phyloP scores from a whole-genome alignment of 2,329 filamentous ascomycete genomes.

The Ophiosphaerella herpotricha region DNA sequence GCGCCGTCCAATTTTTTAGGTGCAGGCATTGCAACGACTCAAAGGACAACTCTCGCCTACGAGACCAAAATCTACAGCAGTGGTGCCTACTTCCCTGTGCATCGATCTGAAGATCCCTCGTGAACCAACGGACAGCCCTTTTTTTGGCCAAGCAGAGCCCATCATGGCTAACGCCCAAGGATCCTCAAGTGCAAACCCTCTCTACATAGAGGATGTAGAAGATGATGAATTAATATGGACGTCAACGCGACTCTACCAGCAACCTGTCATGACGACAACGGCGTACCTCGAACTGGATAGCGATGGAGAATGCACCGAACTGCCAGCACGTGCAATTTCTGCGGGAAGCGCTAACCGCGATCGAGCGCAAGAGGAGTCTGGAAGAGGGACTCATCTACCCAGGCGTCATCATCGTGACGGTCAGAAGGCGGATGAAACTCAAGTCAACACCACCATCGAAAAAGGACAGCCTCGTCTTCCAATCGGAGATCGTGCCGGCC shows the following conservation, averaged over 20 bases:
- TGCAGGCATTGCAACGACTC: too few species aligned
- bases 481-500: slow-evolving; percentile 12
- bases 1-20: too few species aligned
- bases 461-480: background rate
- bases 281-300: background rate
- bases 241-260: background rate
- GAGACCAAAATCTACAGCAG: too few species aligned
- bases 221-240: background rate
- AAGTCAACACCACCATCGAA: background rate
- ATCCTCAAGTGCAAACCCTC: background rate
- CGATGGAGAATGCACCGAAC: background rate
- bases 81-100: too few species aligned
- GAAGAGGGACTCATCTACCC: too few species aligned
- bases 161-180: background rate
- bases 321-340: background rate
- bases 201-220: background rate
- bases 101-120: too few species aligned
- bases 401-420: too few species aligned
- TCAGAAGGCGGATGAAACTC: too few species aligned
- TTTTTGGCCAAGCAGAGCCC: too few species aligned
- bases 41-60: too few species aligned
- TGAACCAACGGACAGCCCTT: too few species aligned
- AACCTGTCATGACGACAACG: background rate
- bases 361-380: background rate
- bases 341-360: background rate